phyloP scores from a whole-genome alignment of 2,329 filamentous ascomycete genomes.

The Leptographium radiaticola region DNA sequence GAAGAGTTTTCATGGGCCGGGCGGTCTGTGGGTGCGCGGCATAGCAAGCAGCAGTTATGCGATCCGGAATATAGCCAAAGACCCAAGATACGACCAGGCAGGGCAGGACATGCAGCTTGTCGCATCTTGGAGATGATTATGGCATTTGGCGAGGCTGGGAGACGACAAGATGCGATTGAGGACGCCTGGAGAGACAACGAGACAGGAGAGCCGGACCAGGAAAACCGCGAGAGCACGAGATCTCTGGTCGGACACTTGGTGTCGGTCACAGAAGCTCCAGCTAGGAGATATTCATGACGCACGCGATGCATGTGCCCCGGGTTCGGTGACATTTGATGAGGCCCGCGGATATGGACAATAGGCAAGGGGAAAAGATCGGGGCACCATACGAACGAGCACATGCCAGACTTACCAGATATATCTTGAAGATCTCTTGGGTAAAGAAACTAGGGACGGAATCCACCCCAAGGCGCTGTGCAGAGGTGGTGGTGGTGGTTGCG shows the following conservation, averaged over 20 bases:
- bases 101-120: constrained; percentile 4
- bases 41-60: not conserved
- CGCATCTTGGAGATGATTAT: constrained; percentile 8
- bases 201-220: not conserved
- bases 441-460: not conserved
- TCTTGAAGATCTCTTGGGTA: no score
- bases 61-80: constrained; percentile 1
- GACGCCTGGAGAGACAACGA: not conserved
- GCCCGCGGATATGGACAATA: not conserved
- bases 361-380: not conserved
- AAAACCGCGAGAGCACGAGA: not conserved
- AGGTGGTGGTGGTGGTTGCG: not conserved
- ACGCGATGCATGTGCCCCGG: constrained; percentile 7
- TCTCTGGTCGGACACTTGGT: not conserved
- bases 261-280: not conserved
- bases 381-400: not conserved
- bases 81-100: not conserved
- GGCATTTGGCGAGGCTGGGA: constrained; percentile 11
- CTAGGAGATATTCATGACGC: constrained; percentile 1
- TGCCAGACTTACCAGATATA: not conserved
- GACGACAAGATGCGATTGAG: constrained; percentile 10
- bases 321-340: constrained; percentile 7
- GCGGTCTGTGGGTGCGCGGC: not conserved
- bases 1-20: constrained; percentile 14
- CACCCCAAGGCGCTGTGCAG: not conserved